Percentiles rank a stretch among this genome's conserved stretches.
phyloP scores from a whole-genome alignment of 805 yeast species.

The Novakomyces olei region DNA sequence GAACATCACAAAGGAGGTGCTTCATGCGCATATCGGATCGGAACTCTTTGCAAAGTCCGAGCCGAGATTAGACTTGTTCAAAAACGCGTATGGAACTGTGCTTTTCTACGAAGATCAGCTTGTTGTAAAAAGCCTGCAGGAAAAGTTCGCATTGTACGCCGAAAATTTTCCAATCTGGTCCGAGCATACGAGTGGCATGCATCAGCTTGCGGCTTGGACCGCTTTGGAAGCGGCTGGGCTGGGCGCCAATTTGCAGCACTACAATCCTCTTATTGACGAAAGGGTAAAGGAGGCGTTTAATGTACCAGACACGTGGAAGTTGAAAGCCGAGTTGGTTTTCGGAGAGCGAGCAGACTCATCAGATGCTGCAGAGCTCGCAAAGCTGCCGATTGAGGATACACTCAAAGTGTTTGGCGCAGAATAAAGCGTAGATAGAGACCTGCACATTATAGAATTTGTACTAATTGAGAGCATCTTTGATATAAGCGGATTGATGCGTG shows the following conservation, averaged over 20 bases:
- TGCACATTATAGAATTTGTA: no score
- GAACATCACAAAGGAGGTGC: conserved; percentile 19
- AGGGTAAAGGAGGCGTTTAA: conserved; percentile 18
- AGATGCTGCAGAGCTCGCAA: no score
- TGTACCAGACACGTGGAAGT: conserved; percentile 24
- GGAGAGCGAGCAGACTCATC: conserved; percentile 26
- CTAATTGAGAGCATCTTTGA: no score
- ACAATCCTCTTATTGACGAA: conserved; percentile 23
- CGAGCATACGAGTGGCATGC: conserved; percentile 18
- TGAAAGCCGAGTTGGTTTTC: conserved; percentile 29
- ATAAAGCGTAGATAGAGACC: no score
- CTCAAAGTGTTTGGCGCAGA: no score
- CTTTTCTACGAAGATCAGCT: conserved; percentile 25
- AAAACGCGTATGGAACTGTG: conserved; percentile 28
- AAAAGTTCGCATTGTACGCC: conserved; percentile 22
- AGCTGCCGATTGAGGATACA: no score
- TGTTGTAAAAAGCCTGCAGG: conserved; percentile 21
- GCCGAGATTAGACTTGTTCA: conserved; percentile 21
- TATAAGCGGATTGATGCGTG: no score
- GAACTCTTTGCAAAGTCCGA: conserved; percentile 20
- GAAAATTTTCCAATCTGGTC: conserved; percentile 28
- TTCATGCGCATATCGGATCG: conserved; percentile 17
- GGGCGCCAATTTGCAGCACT: conserved; percentile 34
- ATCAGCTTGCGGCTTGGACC: conserved; percentile 18
- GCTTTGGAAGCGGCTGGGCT: conserved; percentile 24